Evolutionary conservation across 805 yeast species (phyloP), one percentile per base, ranked within the genome.

Genomic region (Myxozyma mucilagina): DNA sequence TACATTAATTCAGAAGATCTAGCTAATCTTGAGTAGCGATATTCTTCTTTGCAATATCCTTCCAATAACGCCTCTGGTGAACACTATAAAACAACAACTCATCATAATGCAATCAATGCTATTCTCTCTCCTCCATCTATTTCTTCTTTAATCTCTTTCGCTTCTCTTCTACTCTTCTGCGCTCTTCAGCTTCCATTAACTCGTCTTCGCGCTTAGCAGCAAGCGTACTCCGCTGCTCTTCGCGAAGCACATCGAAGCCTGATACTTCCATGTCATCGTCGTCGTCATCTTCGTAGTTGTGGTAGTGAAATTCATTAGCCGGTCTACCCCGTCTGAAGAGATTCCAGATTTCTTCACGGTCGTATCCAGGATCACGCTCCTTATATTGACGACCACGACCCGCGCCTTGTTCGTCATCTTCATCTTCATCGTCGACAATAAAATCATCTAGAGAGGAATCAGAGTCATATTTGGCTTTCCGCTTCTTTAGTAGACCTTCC

Each of bases 311-410:
- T 5, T 8, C 18, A 36, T 35, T 24, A 45, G 57, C 29, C 3
- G 47, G 77, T 57, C 80, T 34, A 14, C 55, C 59, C 60, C 82
- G 79, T 70, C 84, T 86, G 73, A 92, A 88, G 74, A 93, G 81
- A 18, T 85, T 83, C 97, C 97, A 90, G 50, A 93, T 92, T 73
- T 91, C 97, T 65, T 88, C 91, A 47, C 93, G 76, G 68, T 89
- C 89, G 66, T 88, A 89, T 2, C 85, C 90, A 3, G 71, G 73
- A 6, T 73, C 78, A 10, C 35, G 71, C 74, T 47, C 48, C 5
- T 36, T 13, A 8, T 36, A 24, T 9, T 20, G 8, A 6, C 48
- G 24, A 3, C 29, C 18, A 8, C 29, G 42, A 10, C 39, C 29
- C 1, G 41, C 41, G 4, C 13, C 47, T 8, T 4, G 8, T 4